Base-by-base conservation (phyloP, 2,329 filamentous ascomycete species). In the Fusarium metavorans region DNA sequence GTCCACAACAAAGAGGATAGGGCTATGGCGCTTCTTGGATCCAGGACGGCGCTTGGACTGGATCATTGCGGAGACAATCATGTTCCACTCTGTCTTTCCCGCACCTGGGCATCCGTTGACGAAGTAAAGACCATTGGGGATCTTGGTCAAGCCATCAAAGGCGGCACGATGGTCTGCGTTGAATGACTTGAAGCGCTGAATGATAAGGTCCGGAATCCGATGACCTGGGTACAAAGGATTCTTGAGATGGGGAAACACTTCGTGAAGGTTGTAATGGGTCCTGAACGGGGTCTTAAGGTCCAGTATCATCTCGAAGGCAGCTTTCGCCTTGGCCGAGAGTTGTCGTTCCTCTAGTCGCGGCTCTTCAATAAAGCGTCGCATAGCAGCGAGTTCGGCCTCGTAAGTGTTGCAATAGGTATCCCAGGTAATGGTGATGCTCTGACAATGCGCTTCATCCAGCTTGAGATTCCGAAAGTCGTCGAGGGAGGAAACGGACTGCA, bases 401-500 rank as follows among this genome's bases (percentile, higher is more conserved):
- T 77, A 83, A 0, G 82, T 83, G 3, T 76, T 67, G 0, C 78
- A 79, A 9, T 37, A 74, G 0, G 68, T 70, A 0, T 82, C 77
- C 80, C 80, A 82, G 0, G 66, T 62, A 4, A 83, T 81, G 3
- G 56, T 75, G 7, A 83, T 71, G 0, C 72, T 62, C 16, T 80
- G 79, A 2, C 54, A 48, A 1, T 68, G 75, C 0, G 58, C 5
- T 1, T 76, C 37, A 8, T 74, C 70, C 1, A 81, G 8, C 1
- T n/a, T 54, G 1, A 81, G 61, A 6, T 41, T 68, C 3, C 39
- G 7, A 6, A 77, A 60, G 8, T 80, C 73, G 2, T 76, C 68
- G 0, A 81, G 73, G 5, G 67, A 0, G 86, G 88, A 18, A 87
- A 89, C 79, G 88, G 91, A 80, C 87, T 92, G 85, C 90, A 93